Conservation (phyloP, 2,329 filamentous ascomycete species). For the Diplodia scrobiculata region DNA sequence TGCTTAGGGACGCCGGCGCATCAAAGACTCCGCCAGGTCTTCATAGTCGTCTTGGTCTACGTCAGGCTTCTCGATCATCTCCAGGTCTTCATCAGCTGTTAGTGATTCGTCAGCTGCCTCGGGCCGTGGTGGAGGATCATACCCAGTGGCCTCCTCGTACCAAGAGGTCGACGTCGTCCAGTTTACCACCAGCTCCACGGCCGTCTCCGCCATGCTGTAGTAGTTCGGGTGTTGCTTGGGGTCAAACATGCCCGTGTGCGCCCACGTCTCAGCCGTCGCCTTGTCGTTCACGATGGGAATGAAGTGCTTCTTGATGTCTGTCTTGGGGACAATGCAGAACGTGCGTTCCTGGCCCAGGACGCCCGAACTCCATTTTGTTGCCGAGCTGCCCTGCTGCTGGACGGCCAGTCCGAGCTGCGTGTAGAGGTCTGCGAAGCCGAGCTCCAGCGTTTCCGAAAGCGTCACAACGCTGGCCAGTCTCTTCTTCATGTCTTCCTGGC, state of each 20-base stretch:
- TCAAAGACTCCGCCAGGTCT: conserved; percentile 27
- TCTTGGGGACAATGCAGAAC: conserved; percentile 70
- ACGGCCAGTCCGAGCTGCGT: conserved; percentile 76
- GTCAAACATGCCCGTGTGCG: conserved; percentile 82
- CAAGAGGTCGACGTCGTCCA: conserved; percentile 64
- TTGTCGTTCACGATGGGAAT: conserved; percentile 68
- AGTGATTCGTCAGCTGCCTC: conserved; percentile 22
- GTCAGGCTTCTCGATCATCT: conserved; percentile 35
- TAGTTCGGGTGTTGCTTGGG: conserved; percentile 72
- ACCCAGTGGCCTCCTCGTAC: conserved; percentile 56
- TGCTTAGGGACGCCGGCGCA: conserved; percentile 13
- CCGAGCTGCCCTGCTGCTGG: conserved; percentile 42
- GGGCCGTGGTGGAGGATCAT: conserved; percentile 14
- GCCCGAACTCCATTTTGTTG: conserved; percentile 56
- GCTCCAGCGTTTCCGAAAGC: conserved; percentile 63
- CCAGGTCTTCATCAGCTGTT: conserved; percentile 30
- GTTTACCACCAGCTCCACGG: conserved; percentile 63
- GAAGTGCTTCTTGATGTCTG: conserved; percentile 40
- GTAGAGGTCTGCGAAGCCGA: conserved; percentile 86
- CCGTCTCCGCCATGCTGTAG: conserved; percentile 64
- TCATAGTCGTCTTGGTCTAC: conserved; percentile 29
- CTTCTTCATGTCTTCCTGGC: conserved; percentile 77
- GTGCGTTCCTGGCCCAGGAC: conserved; percentile 73
- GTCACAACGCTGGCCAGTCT: conserved; percentile 70
- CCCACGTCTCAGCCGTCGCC: conserved; percentile 74